Evolutionary conservation across 2,329 filamentous ascomycete genomes (phyloP).

Genomic region (Monascus ruber): DNA sequence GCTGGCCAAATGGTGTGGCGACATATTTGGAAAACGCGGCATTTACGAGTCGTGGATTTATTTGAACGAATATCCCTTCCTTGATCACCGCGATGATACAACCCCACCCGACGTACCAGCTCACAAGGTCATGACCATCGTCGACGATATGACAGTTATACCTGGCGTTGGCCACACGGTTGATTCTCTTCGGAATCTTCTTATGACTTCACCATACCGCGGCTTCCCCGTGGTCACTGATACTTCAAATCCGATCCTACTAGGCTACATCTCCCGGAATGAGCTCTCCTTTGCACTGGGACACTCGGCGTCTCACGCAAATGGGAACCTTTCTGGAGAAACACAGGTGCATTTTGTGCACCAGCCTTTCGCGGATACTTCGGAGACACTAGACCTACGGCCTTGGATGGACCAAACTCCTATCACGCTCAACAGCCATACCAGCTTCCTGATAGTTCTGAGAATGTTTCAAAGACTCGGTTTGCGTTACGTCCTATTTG

Average conservation of each 20-base stretch:
- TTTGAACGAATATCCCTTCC: constrained; percentile 87
- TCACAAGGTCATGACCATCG: constrained; percentile 80
- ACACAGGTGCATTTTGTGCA: constrained; percentile 78
- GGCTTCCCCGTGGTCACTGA: constrained; percentile 87
- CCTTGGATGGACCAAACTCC: constrained; percentile 99
- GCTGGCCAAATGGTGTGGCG: constrained; percentile 96
- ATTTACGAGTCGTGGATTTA: constrained; percentile 99
- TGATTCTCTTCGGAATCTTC: constrained; percentile 56
- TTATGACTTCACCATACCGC: constrained; percentile 65
- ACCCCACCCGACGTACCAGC: constrained; percentile 72
- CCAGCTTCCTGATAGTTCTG: constrained; percentile 71
- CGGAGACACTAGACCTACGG: constrained; percentile 69
- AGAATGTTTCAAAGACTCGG: constrained; percentile 93
- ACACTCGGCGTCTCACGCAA: constrained; percentile 40
- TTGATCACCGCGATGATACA: constrained; percentile 77
- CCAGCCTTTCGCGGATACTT: constrained; percentile 67
- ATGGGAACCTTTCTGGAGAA: constrained; percentile 47
- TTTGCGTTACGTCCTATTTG: constrained; percentile 78
- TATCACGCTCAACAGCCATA: constrained; percentile 69
- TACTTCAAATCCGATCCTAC: constrained; percentile 61
- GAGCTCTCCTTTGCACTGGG: constrained; percentile 76
- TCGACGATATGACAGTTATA: constrained; percentile 82
- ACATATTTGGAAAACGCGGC: constrained; percentile 80
- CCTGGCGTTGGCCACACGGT: constrained; percentile 83
- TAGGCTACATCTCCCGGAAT: constrained; percentile 88